These are phyloP conservation scores for Botrytis elliptica DNA, from an alignment of 2,329 filamentous ascomycete genomes.

Conservation along the genomic window DNA sequence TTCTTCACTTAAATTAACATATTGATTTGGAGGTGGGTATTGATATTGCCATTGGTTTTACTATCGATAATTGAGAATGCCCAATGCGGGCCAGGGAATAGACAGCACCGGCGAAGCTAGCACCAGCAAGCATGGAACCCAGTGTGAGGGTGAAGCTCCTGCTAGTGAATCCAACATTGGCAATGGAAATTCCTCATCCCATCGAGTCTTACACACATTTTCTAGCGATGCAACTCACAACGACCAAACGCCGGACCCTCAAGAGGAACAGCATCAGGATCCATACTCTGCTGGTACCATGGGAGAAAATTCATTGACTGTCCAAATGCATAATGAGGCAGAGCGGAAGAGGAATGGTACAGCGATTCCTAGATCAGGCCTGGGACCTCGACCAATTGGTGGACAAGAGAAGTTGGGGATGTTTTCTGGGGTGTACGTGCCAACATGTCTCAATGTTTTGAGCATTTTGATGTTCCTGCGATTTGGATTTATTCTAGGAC, in stretches of 20 bases:
- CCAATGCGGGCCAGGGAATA: conserved; percentile 15
- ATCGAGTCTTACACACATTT: conserved; percentile 5
- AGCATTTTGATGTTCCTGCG: conserved; percentile 91
- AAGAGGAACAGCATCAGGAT: conserved; percentile 8
- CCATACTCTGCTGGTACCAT: conserved; percentile 9
- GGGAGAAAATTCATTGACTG: conserved; percentile 30
- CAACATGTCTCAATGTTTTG: conserved; percentile 83
- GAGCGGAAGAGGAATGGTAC: conserved; percentile 35
- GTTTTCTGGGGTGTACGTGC: conserved; percentile 79
- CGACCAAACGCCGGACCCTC: background rate
- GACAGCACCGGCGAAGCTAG: conserved; percentile 10
- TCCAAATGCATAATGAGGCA: conserved; percentile 32
- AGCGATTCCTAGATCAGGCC: conserved; percentile 41
- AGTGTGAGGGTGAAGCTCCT: background rate
- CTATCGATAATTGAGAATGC: conserved; percentile 18
- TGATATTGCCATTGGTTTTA: background rate
- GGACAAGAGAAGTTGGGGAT: conserved; percentile 66
- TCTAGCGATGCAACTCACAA: conserved; percentile 2
- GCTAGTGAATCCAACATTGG: background rate
- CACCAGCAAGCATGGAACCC: background rate
- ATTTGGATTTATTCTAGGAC: conserved; percentile 78
- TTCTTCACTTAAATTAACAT: background rate
- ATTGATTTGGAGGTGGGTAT: conserved; percentile 1
- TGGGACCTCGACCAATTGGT: conserved; percentile 42
- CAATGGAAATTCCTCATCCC: background rate